phyloP scores from a whole-genome alignment of 2,329 filamentous ascomycete genomes.

The Clarireedia sp. region DNA sequence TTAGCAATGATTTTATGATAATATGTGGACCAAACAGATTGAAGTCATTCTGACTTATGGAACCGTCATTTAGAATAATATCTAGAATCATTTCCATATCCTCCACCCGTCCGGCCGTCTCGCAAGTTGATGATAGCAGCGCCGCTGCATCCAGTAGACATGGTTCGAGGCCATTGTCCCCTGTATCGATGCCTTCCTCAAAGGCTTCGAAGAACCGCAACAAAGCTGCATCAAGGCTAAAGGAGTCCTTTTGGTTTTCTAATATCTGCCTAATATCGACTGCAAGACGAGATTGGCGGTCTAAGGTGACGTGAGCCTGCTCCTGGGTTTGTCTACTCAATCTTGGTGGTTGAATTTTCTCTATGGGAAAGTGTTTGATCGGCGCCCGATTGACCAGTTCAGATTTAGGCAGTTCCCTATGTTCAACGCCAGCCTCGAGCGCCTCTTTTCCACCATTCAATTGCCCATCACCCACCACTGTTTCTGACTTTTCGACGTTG shows the following conservation, averaged over 20 bases:
- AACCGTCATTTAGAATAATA: constrained; percentile 13
- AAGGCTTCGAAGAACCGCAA: constrained; percentile 21
- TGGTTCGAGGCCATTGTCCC: constrained; percentile 8
- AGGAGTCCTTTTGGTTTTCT: neutral
- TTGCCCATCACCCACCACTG: neutral
- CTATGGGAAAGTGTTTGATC: neutral
- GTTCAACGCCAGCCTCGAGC: neutral
- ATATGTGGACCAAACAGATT: constrained; percentile 14
- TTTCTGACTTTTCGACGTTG: neutral
- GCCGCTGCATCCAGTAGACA: constrained; percentile 15
- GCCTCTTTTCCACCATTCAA: neutral
- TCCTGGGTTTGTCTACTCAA: neutral
- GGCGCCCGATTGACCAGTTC: too few relatives aligned
- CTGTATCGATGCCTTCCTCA: constrained; percentile 16
- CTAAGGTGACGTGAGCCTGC: neutral
- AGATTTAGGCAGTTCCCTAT: too few relatives aligned
- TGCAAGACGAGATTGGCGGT: constrained; percentile 19
- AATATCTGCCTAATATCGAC: constrained; percentile 18
- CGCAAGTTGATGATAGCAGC: constrained; percentile 15
- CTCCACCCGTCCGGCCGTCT: constrained; percentile 7
- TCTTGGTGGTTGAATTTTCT: neutral
- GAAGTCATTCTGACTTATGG: constrained; percentile 18
- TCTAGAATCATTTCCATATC: constrained; percentile 18
- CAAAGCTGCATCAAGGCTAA: constrained; percentile 16
- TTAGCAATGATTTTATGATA: constrained; percentile 16